phyloP scores from a whole-genome alignment of 192 early-diverging fungal genomes.

The Coemansia sp. region DNA sequence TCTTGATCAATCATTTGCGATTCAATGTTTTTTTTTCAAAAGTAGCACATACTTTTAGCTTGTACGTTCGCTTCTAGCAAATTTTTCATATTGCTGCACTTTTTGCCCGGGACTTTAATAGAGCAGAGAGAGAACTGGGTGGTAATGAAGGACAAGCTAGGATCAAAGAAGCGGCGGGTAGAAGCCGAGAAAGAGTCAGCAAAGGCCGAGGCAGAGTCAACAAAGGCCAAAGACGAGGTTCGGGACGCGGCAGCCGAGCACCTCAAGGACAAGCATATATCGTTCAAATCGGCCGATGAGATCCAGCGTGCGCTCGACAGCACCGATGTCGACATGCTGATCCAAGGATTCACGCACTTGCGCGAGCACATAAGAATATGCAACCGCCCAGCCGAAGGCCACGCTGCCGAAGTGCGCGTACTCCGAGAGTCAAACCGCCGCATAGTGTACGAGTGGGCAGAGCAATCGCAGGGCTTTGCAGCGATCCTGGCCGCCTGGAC shows the following conservation, averaged over 20 bases:
- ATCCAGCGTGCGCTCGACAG: constrained; percentile 30
- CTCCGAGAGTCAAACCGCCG: constrained; percentile 35
- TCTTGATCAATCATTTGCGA: too few species aligned
- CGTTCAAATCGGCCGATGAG: constrained; percentile 38
- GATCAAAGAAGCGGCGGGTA: background rate
- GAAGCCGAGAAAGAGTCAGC: background rate
- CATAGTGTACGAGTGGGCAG: constrained; percentile 49
- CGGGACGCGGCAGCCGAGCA: background rate
- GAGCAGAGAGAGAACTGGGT: too few species aligned
- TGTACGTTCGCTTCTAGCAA: too few species aligned
- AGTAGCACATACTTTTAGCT: too few species aligned
- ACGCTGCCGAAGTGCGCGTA: constrained; percentile 10
- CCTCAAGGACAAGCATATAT: constrained; percentile 31
- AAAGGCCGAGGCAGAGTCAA: constrained; percentile 11
- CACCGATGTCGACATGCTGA: constrained; percentile 37
- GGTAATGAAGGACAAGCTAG: background rate
- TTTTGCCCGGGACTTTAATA: too few species aligned
- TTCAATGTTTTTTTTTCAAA: too few species aligned
- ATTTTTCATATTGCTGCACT: too few species aligned
- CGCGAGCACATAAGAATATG: constrained; percentile 52
- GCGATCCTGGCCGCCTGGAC: constrained; percentile 33
- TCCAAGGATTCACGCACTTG: constrained; percentile 50
- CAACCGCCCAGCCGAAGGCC: constrained; percentile 13
- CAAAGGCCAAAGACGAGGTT: constrained; percentile 4
- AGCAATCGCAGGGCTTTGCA: constrained; percentile 18